phyloP scores from a whole-genome alignment of 441 rosid species.

The Macaranga tanarius region DNA sequence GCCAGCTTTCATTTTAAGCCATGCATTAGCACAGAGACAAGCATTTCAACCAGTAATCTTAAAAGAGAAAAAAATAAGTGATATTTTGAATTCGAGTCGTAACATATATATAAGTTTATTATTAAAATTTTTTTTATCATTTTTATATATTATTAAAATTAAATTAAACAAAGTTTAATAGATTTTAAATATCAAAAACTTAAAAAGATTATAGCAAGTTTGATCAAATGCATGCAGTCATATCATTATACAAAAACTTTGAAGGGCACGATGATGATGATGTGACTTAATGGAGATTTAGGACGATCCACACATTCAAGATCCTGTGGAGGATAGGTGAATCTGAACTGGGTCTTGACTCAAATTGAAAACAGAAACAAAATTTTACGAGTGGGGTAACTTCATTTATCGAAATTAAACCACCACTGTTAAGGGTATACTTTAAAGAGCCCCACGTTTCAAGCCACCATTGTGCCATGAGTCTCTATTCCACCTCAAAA shows the following conservation, averaged over 20 bases:
- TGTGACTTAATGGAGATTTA: slow-evolving; percentile 7
- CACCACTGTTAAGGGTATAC: not conserved
- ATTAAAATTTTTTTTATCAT: too few species aligned
- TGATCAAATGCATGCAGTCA: not conserved
- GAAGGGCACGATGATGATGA: not conserved
- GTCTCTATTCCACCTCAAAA: not conserved
- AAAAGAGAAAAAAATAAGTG: too few species aligned
- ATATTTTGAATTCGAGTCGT: too few species aligned
- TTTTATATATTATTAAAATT: too few species aligned
- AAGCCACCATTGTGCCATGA: slow-evolving; percentile 10
- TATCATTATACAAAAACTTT: not conserved
- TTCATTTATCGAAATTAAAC: slow-evolving; percentile 18
- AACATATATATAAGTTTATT: too few species aligned
- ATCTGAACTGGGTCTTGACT: too few species aligned
- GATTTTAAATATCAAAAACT: too few species aligned
- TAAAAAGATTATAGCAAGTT: not conserved
- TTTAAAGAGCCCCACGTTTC: not conserved
- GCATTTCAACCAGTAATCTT: too few species aligned
- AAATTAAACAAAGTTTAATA: too few species aligned
- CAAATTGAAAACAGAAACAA: not conserved
- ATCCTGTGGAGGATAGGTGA: not conserved
- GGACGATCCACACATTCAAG: not conserved
- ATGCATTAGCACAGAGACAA: too few species aligned
- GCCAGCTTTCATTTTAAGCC: not conserved
- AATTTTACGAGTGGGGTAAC: slow-evolving; percentile 22